Evolutionary conservation across 1,284 basidiomycete genomes (phyloP), one percentile per base, ranked within the genome.

Genomic region (Microbotryum lychnidis-dioicae): DNA sequence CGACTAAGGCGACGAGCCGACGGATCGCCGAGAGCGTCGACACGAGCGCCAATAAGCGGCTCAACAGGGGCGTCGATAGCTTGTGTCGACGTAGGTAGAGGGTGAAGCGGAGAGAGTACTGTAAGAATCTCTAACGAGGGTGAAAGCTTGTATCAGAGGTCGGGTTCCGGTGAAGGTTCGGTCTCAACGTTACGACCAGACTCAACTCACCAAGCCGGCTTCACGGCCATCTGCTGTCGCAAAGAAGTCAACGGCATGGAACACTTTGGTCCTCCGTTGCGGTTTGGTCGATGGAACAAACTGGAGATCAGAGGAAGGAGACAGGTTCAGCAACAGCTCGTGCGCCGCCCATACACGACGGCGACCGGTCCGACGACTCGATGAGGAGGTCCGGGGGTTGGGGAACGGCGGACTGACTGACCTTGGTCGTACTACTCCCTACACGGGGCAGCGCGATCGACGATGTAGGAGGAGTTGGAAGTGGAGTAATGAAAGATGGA

Each of bases 151-250:
- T 18, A 16, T 42, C 23, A 37, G 48, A 25, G 42, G 2, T 10
- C 37, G 9, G 37, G 16, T 6, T 10, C 16, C 37, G 37, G 16
- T 42, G 12, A 6, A 10, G 12, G 12, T 25, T 25, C 12, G 4
- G 37, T 42, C 37, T 42, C 37, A 42, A 16, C 9, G 37, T 42
- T 10, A 10, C 33, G 14, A 25, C 20, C 55, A 14, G 45, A 44
- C 60, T 45, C 6, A 65, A 44, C 60, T 45, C 6, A 65, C 63
- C 42, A 65, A 56, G n/a, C n/a, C 47, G 25, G 63, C 63, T 6
- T 65, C 63, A 6, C 62, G 51, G 21, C 57, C 59, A 8, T 45
- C 54, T 2, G 54, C 9, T 8, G 54, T 50, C 9, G 14, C 27
- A 16, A 64, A 4, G 50, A 64, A 64, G 18, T 23, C 21, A 20